Evolutionary conservation across 2,329 filamentous ascomycete genomes (phyloP).

Genomic region (Aspergillus terreus): DNA sequence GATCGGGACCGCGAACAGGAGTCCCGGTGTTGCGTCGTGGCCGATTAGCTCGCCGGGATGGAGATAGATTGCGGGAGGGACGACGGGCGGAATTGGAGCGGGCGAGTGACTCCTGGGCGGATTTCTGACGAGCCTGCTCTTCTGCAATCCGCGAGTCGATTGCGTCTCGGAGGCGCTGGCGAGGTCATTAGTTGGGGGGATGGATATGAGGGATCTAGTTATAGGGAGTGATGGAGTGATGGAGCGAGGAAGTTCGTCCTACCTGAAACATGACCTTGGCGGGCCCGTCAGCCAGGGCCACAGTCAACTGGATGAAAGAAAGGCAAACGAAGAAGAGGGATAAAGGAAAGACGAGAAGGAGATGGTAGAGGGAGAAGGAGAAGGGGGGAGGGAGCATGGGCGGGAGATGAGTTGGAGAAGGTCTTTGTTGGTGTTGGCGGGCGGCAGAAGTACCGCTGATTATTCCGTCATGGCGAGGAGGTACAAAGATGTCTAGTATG

Average conservation of each 20-base stretch:
- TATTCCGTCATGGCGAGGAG: too few relatives aligned
- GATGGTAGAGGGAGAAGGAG: slow-evolving; percentile 9
- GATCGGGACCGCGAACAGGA: slow-evolving; percentile 66
- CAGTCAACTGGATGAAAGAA: slow-evolving; percentile 7
- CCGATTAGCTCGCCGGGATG: slow-evolving; percentile 26
- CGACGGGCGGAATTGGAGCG: slow-evolving; percentile 44
- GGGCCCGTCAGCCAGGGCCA: slow-evolving; percentile 19
- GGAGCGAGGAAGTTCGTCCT: slow-evolving; percentile 6
- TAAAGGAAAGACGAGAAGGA: slow-evolving; percentile 9
- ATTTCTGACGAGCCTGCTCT: slow-evolving; percentile 77
- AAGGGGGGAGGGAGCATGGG: slow-evolving; percentile 6
- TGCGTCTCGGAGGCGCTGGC: slow-evolving; percentile 73
- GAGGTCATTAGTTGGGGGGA: not conserved
- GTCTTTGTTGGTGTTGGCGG: too few relatives aligned
- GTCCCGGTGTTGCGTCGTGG: slow-evolving; percentile 34
- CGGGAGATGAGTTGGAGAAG: not conserved
- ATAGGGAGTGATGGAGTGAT: not conserved
- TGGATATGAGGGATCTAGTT: not conserved
- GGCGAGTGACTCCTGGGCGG: slow-evolving; percentile 40
- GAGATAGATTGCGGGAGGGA: slow-evolving; percentile 27
- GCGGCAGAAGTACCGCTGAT: too few relatives aligned
- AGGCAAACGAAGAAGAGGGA: slow-evolving; percentile 10
- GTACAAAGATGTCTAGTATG: too few relatives aligned
- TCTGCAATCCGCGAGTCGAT: slow-evolving; percentile 87
- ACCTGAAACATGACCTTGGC: slow-evolving; percentile 32